A percentile compares a stretch with the other conserved stretches of the same genome.
These are phyloP conservation scores for Alternaria angustiovoidea DNA, from an alignment of 2,329 filamentous ascomycete species.

Conservation along the genomic window DNA sequence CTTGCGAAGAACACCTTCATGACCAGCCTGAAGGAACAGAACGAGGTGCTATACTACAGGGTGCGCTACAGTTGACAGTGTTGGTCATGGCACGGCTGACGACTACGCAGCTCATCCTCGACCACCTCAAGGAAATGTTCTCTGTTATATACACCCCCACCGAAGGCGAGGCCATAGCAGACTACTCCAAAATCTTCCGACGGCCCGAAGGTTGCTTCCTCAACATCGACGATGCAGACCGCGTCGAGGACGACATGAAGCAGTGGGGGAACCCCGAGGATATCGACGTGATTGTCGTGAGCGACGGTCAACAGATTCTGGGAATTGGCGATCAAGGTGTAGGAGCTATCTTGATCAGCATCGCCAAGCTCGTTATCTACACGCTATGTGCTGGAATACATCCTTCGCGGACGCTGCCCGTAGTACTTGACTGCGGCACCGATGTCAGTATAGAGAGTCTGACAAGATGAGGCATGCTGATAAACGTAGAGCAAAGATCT, in stretches of 20 bases:
- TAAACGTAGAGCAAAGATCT: slow-evolving; percentile 69
- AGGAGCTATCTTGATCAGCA: slow-evolving; percentile 82
- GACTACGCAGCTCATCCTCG: slow-evolving; percentile 68
- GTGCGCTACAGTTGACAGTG: slow-evolving; percentile 51
- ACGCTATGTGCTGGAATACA: slow-evolving; percentile 89
- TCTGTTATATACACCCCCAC: slow-evolving; percentile 91
- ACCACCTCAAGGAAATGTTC: slow-evolving; percentile 87
- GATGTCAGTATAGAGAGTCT: slow-evolving; percentile 57
- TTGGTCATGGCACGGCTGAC: slow-evolving; percentile 8
- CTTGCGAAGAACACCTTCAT: slow-evolving; percentile 89
- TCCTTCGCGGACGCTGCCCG: slow-evolving; percentile 77
- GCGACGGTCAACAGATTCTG: slow-evolving; percentile 76
- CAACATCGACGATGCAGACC: slow-evolving; percentile 73
- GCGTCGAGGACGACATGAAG: slow-evolving; percentile 70
- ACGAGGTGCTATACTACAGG: slow-evolving; percentile 81
- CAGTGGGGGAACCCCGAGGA: slow-evolving; percentile 76
- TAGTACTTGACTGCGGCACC: slow-evolving; percentile 86
- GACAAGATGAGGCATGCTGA: slow-evolving; percentile 11
- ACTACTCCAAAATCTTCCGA: slow-evolving; percentile 81
- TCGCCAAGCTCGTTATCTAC: slow-evolving; percentile 83
- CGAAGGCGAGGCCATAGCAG: slow-evolving; percentile 86
- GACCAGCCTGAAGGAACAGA: slow-evolving; percentile 85
- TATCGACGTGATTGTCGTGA: slow-evolving; percentile 88
- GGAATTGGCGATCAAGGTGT: slow-evolving; percentile 91
- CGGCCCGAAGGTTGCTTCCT: slow-evolving; percentile 82